Conservation (phyloP, 352 stramenopile species). For the Pythium aphanidermatum region DNA sequence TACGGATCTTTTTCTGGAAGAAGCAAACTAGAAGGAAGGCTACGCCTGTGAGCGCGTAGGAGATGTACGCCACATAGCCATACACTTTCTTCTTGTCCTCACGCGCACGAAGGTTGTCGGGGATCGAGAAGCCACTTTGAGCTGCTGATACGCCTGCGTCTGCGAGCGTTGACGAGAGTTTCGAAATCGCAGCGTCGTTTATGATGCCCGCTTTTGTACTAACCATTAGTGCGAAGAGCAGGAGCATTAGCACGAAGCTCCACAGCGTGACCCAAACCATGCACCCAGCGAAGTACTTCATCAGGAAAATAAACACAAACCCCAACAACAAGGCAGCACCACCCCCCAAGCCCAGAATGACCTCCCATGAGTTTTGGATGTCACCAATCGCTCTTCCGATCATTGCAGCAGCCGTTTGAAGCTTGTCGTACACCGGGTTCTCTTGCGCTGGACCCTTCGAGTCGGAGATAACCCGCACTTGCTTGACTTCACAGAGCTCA, state of each 20-base stretch:
- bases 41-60: constrained; percentile 46
- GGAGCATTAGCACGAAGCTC: constrained; percentile 53
- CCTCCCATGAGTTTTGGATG: constrained; percentile 46
- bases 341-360: constrained; percentile 45
- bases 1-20: constrained; percentile 75
- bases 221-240: constrained; percentile 68
- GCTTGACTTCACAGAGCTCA: constrained; percentile 70
- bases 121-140: constrained; percentile 34
- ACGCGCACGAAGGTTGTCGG: constrained; percentile 46
- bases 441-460: constrained; percentile 47
- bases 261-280: constrained; percentile 73
- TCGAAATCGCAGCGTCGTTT: constrained; percentile 30
- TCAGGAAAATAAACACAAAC: constrained; percentile 60
- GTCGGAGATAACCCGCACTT: constrained; percentile 46
- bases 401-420: constrained; percentile 44
- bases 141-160: constrained; percentile 32
- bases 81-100: constrained; percentile 60
- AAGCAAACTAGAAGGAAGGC: constrained; percentile 79
- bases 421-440: constrained; percentile 68
- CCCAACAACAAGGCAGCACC: constrained; percentile 45
- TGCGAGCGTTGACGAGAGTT: constrained; percentile 32
- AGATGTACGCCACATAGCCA: constrained; percentile 52
- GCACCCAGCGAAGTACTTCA: constrained; percentile 66
- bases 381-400: constrained; percentile 65
- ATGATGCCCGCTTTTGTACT: constrained; percentile 75